Percentiles rank a stretch among this genome's conserved stretches.
These are phyloP conservation scores for Kazachstania psychrophila DNA, from an alignment of 805 yeast species.

Conservation along the genomic window DNA sequence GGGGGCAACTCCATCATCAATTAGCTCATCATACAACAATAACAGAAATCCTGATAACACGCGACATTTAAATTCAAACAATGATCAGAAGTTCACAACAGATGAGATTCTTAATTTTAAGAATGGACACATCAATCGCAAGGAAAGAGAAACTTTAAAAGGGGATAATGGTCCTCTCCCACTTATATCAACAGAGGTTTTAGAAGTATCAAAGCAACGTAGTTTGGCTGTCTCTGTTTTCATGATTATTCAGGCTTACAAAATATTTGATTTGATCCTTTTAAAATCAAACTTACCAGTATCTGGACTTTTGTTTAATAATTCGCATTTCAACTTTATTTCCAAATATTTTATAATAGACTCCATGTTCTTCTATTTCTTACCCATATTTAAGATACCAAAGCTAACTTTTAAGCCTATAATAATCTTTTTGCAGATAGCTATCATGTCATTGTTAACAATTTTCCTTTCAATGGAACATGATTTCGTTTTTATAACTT, in stretches of 20 bases:
- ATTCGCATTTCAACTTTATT: constrained; percentile 49
- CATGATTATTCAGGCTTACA: constrained; percentile 74
- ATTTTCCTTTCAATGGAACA: constrained; percentile 45
- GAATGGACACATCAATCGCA: constrained; percentile 1
- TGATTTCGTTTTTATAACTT: constrained; percentile 38
- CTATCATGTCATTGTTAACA: constrained; percentile 40
- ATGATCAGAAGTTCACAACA: neutral
- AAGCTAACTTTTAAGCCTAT: constrained; percentile 55
- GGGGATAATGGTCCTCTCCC: constrained; percentile 18
- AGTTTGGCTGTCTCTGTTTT: constrained; percentile 57
- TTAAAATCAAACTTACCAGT: constrained; percentile 39
- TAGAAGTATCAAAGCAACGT: constrained; percentile 75
- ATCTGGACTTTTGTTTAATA: constrained; percentile 31
- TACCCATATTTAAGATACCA: constrained; percentile 71
- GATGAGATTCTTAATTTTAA: neutral
- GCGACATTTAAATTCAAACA: constrained; percentile 10
- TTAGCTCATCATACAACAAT: neutral
- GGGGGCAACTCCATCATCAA: constrained; percentile 11
- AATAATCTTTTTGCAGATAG: constrained; percentile 42
- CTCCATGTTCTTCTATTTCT: constrained; percentile 54
- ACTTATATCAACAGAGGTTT: constrained; percentile 52
- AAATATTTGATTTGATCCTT: constrained; percentile 59
- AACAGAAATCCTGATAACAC: constrained; percentile 3
- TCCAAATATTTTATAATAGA: constrained; percentile 69
- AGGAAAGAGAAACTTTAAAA: neutral